Percentiles rank a stretch among this genome's conserved stretches.
These are phyloP conservation scores for Fusarium burgessii DNA, from an alignment of 2,329 filamentous ascomycete genomes.

Conservation along the genomic window DNA sequence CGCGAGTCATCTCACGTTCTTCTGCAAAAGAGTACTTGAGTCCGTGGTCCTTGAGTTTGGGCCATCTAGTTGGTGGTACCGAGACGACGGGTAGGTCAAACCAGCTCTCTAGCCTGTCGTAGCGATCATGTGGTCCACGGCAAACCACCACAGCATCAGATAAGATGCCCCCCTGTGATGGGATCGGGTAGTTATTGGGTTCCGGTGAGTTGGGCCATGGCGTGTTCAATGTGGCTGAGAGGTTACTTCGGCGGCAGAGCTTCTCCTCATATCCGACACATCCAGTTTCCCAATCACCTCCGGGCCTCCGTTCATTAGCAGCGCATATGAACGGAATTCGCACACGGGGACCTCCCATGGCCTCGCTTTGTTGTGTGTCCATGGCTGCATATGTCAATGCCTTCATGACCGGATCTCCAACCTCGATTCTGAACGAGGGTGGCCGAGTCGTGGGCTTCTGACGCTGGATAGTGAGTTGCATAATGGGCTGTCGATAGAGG, in stretches of 20 bases:
- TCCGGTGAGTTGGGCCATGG: constrained; percentile 64
- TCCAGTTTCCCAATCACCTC: constrained; percentile 82
- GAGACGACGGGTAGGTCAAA: constrained; percentile 77
- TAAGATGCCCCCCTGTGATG: constrained; percentile 75
- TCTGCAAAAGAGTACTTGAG: constrained; percentile 77
- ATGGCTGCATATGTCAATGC: constrained; percentile 67
- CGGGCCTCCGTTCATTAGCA: constrained; percentile 80
- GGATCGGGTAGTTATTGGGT: constrained; percentile 75
- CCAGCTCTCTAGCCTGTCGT: constrained; percentile 68
- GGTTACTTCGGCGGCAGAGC: constrained; percentile 78
- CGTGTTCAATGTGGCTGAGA: constrained; percentile 75
- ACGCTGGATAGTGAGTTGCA: constrained; percentile 58
- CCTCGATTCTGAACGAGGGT: constrained; percentile 63
- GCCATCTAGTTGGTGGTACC: constrained; percentile 77
- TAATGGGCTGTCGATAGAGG: constrained; percentile 64
- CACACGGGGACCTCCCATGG: constrained; percentile 49
- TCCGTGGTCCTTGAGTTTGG: constrained; percentile 77
- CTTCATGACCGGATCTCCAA: constrained; percentile 69
- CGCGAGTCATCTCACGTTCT: constrained; percentile 77
- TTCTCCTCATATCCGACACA: constrained; percentile 69
- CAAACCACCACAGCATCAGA: constrained; percentile 80
- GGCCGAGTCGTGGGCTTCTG: constrained; percentile 53
- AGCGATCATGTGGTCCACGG: constrained; percentile 75
- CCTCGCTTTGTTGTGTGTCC: constrained; percentile 55
- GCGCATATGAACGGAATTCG: constrained; percentile 76